Percentiles rank a stretch among this genome's conserved stretches.
Evolutionary conservation across 1,139 yeast species (phyloP).

Genomic region (Magnusiomyces fungicola): DNA sequence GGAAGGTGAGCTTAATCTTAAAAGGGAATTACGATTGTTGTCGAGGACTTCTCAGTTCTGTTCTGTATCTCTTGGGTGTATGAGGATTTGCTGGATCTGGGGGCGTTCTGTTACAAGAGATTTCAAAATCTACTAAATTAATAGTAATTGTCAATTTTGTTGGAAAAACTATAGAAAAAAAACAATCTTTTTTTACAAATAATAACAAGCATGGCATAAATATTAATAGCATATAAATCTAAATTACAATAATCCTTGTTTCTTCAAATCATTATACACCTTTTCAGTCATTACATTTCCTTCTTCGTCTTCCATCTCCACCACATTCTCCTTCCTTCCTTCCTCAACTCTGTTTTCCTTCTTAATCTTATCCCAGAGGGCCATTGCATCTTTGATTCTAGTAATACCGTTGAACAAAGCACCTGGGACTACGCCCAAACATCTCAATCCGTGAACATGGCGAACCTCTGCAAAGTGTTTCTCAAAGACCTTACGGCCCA

Average conservation of each 20-base stretch:
- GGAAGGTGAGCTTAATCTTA: too few relatives aligned
- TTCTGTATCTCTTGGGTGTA: too few relatives aligned
- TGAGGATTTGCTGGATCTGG: too few relatives aligned
- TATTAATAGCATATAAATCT: too few relatives aligned
- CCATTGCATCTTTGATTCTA: constrained; percentile 59
- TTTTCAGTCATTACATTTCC: constrained; percentile 87
- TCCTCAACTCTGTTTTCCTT: constrained; percentile 37
- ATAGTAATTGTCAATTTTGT: too few relatives aligned
- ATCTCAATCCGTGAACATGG: constrained; percentile 67
- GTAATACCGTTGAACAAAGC: constrained; percentile 57
- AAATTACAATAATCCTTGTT: constrained; percentile 60
- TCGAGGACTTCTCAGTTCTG: too few relatives aligned
- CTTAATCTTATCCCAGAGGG: constrained; percentile 45
- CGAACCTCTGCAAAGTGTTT: constrained; percentile 64
- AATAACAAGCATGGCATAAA: too few relatives aligned
- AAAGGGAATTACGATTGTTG: too few relatives aligned
- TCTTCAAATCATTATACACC: constrained; percentile 75
- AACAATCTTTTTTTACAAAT: too few relatives aligned
- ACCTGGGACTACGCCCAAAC: constrained; percentile 59
- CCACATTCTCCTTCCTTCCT: constrained; percentile 46
- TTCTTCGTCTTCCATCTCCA: constrained; percentile 84
- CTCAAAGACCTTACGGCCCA: constrained; percentile 66
- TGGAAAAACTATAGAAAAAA: too few relatives aligned
- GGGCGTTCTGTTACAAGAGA: too few relatives aligned
- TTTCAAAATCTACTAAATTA: too few relatives aligned